These are phyloP conservation scores for Puccinia triticina DNA, from an alignment of 1,284 basidiomycete genomes.

Conservation along the genomic window DNA sequence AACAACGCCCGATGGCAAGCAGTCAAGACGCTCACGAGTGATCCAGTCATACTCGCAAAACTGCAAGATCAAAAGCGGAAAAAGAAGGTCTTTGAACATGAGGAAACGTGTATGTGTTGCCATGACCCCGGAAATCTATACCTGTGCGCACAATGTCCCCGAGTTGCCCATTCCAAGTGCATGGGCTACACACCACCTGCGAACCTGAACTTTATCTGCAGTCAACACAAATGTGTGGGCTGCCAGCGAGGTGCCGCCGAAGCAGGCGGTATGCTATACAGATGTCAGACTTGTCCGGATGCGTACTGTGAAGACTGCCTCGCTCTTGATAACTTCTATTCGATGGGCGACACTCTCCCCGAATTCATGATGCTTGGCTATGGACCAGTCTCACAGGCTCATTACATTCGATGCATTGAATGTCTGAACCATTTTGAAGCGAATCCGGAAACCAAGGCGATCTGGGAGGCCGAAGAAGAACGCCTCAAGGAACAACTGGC, in stretches of 20 bases:
- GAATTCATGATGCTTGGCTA: constrained; percentile 43
- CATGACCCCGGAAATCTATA: constrained; percentile 67
- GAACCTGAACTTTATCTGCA: constrained; percentile 61
- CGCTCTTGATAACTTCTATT: constrained; percentile 28
- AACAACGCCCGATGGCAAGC: constrained; percentile 53
- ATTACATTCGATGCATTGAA: constrained; percentile 47
- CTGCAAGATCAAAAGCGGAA: constrained; percentile 58
- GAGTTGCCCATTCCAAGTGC: constrained; percentile 67
- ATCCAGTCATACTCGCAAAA: constrained; percentile 50
- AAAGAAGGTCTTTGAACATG: constrained; percentile 62
- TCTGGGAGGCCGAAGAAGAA: constrained; percentile 36
- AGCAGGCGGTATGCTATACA: constrained; percentile 66
- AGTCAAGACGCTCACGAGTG: constrained; percentile 55
- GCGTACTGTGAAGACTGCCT: constrained; percentile 67
- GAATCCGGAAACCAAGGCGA: constrained; percentile 23
- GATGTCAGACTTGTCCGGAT: constrained; percentile 67
- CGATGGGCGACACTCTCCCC: constrained; percentile 35
- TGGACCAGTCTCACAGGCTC: not conserved
- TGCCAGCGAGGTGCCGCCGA: constrained; percentile 64
- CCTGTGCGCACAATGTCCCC: constrained; percentile 65
- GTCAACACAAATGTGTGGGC: constrained; percentile 65
- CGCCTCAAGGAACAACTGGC: not conserved
- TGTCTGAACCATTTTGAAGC: constrained; percentile 44
- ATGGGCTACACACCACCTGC: constrained; percentile 60
- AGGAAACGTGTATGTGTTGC: constrained; percentile 68